A percentile compares a stretch with the other conserved stretches of the same genome.
Evolutionary conservation across 75 land plant genomes (phyloP).

Genomic region (Sequoia sempervirens): DNA sequence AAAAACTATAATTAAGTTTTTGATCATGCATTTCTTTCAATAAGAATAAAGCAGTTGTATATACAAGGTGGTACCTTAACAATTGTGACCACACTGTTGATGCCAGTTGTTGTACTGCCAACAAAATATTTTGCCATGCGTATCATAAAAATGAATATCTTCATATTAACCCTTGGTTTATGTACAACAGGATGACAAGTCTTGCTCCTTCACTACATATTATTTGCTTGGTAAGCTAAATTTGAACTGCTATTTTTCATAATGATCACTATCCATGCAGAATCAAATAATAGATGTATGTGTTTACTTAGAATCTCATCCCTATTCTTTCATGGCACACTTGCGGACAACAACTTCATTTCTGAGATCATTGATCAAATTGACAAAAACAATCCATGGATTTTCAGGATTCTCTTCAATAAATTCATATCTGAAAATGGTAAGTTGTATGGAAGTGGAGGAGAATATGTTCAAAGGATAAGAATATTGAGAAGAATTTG

Average conservation of each 20-base stretch:
- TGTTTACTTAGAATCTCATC: not conserved
- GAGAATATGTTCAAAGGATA: conserved; percentile 29
- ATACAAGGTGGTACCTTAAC: no score
- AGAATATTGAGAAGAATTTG: conserved; percentile 28
- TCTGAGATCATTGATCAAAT: not conserved
- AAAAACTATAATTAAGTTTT: no score
- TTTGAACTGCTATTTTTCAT: not conserved
- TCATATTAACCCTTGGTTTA: no score
- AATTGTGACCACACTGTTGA: no score
- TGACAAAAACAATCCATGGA: not conserved
- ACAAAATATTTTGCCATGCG: no score
- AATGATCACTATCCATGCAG: not conserved
- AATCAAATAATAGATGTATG: not conserved
- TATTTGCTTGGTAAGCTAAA: not conserved
- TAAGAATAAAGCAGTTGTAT: no score
- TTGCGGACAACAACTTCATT: not conserved
- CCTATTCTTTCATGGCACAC: not conserved
- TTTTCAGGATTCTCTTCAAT: not conserved
- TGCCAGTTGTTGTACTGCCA: no score
- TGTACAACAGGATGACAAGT: not conserved
- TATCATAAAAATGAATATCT: no score
- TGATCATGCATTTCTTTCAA: no score
- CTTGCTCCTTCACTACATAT: not conserved
- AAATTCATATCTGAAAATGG: conserved; percentile 23
- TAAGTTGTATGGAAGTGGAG: conserved; percentile 13